Evolutionary conservation across 768 basidiomycete species (phyloP).

Genomic region (Rhizopogon rudus): DNA sequence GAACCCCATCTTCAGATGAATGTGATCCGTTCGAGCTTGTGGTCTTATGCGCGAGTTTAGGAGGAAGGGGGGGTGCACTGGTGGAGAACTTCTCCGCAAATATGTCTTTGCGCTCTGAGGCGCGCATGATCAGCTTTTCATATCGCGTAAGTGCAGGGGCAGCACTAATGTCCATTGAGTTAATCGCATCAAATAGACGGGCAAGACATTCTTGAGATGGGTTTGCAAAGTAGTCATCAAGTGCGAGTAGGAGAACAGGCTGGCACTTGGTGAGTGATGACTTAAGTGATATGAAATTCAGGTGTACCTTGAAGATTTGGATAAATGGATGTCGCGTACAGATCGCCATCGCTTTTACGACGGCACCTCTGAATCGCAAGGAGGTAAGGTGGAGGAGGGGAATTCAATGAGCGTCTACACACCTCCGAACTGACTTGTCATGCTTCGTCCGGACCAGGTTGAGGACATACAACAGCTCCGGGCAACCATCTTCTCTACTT

Average conservation of each 20-base stretch:
- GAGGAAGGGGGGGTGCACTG: constrained; percentile 7
- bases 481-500: constrained; percentile 20
- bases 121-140: constrained; percentile 87
- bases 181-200: constrained; percentile 88
- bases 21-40: constrained; percentile 58
- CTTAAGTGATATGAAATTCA: constrained; percentile 2
- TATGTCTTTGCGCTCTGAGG: constrained; percentile 87
- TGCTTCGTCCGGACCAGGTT: constrained; percentile 91
- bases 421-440: constrained; percentile 80
- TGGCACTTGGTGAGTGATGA: constrained; percentile 25
- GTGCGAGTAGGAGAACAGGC: constrained; percentile 90
- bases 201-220: constrained; percentile 90
- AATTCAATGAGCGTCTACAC: constrained; percentile 16
- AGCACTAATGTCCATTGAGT: constrained; percentile 81
- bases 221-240: constrained; percentile 90
- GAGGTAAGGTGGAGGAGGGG: neutral
- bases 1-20: constrained; percentile 63
- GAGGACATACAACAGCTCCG: constrained; percentile 77
- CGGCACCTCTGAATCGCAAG: constrained; percentile 63
- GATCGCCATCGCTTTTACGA: constrained; percentile 92
- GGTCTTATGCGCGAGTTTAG: constrained; percentile 37
- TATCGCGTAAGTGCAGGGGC: constrained; percentile 73
- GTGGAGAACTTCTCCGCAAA: constrained; percentile 78
- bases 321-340: constrained; percentile 92
- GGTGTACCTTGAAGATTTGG: constrained; percentile 85